Evolutionary conservation across 2,329 filamentous ascomycete genomes (phyloP).

Genomic region (Alternaria alternata): DNA sequence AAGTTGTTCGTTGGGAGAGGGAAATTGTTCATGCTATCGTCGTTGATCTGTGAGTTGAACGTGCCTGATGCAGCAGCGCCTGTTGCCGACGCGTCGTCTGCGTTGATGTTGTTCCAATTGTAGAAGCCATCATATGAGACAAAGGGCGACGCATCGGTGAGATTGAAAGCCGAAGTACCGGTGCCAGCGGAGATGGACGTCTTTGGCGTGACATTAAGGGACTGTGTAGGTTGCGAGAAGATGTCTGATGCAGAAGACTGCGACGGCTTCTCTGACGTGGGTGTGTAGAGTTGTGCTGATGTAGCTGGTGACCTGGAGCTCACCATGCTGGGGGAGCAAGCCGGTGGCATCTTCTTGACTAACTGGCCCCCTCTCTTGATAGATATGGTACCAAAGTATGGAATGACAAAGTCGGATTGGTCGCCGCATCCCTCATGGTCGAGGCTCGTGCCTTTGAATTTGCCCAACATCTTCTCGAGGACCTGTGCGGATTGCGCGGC

Average conservation of each 20-base stretch:
- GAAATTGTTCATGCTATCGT: slow-evolving; percentile 43
- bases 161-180: slow-evolving; percentile 14
- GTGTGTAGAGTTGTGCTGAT: slow-evolving; percentile 18
- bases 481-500: slow-evolving; percentile 51
- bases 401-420: slow-evolving; percentile 47
- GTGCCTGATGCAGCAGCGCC: slow-evolving; percentile 1
- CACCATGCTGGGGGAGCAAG: slow-evolving; percentile 2
- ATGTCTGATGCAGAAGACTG: slow-evolving; percentile 19
- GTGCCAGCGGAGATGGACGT: slow-evolving; percentile 24
- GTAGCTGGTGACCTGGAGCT: slow-evolving; percentile 7
- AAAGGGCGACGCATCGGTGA: slow-evolving; percentile 38
- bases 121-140: slow-evolving; percentile 53
- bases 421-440: slow-evolving; percentile 19
- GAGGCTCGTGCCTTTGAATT: slow-evolving; percentile 29
- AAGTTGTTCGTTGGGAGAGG: slow-evolving; percentile 48
- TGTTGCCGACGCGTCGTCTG: slow-evolving; percentile 19
- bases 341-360: slow-evolving; percentile 9
- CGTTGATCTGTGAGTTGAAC: slow-evolving; percentile 36
- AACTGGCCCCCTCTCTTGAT: slow-evolving; percentile 42
- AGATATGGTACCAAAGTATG: slow-evolving; percentile 54
- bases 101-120: slow-evolving; percentile 40
- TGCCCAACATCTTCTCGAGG: slow-evolving; percentile 49
- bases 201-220: slow-evolving; percentile 23
- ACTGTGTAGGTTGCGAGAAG: slow-evolving; percentile 21
- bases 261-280: slow-evolving; percentile 20